Evolutionary conservation across 2,329 filamentous ascomycete species (phyloP), one percentile per base, ranked within the genome.

Genomic region (Xylariaceae sp.): DNA sequence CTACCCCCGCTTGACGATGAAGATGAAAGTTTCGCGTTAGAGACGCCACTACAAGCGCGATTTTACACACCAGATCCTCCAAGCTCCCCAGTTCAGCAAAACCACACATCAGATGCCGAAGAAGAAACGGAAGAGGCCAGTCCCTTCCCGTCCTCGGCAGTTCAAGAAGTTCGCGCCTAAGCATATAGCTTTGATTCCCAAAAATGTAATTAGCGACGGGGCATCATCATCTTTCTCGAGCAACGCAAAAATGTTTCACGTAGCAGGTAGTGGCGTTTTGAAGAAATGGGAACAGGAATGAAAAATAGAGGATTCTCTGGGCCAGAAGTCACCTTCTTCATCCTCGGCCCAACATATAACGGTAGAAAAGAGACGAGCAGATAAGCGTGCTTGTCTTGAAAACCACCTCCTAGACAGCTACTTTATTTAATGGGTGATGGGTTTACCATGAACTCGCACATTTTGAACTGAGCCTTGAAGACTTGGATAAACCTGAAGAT

Each of bases 1-100:
- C 71, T 87, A 16, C 80, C 82, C 8, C 80, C 78, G 0, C 78
- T 83, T 43, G 71, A 69, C 19, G 68, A 73, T 26, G 68, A 67
- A 44, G 67, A 66, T 26, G 67, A 69, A 53, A 56, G 37, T 37
- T 23, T 33, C 4, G 44, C 24, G 8, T 17, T 52, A 14, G 54
- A 64, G 21, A 56, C 53, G 16, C 61, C 63, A 12, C 63, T 65
- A 16, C 73, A 73, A 49, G 68, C 75, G 1, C 67, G 73, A 46
- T 78, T 77, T 53, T 77, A 74, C 61, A 78, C 77, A 1, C 76
- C 77, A 1, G 76, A 79, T 23, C 72, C 72, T n/a, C 72, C 74
- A 6, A 67, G 67, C 36, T 73, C 75, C 1, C 73, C 73, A 6
- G 46, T 53, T 11, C 57, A 49, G 14, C 58, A 65, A 46, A 45